Evolutionary conservation across 1,284 basidiomycete species (phyloP).

Genomic region (Vanrija humicola): DNA sequence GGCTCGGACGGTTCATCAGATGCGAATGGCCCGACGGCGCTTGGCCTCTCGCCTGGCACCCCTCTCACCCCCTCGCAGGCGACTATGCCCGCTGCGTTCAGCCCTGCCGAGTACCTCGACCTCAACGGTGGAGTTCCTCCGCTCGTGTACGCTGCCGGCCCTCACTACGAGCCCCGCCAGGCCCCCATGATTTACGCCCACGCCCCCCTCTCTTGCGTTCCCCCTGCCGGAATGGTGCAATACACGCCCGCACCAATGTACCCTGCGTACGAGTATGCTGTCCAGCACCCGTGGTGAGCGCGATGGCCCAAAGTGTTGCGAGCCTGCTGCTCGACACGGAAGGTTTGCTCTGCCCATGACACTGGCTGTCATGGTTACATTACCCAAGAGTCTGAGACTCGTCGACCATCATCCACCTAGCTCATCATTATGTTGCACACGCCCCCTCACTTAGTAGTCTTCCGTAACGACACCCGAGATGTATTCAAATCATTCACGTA

Average conservation of each 20-base stretch:
- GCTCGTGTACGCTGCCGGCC: background rate
- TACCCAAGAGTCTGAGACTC: background rate
- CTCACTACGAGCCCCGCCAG: background rate
- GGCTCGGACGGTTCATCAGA: background rate
- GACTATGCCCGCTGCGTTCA: background rate
- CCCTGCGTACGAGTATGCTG: slow-evolving; percentile 11
- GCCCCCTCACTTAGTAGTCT: background rate
- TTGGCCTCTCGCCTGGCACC: slow-evolving; percentile 6
- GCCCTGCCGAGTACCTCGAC: slow-evolving; percentile 2
- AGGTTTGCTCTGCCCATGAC: too few species aligned
- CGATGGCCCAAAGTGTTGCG: background rate
- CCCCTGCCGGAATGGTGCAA: background rate
- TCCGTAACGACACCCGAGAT: too few species aligned
- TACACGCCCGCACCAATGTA: slow-evolving; percentile 8
- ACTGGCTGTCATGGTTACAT: too few species aligned
- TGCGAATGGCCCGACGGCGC: background rate
- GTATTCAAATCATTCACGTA: too few species aligned
- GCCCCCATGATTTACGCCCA: background rate
- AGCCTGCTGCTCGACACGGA: background rate
- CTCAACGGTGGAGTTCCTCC: background rate
- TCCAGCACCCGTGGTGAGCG: slow-evolving; percentile 12
- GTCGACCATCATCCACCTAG: too few species aligned
- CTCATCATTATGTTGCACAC: too few species aligned
- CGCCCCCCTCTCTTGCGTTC: background rate
- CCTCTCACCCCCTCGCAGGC: slow-evolving; percentile 16